Conservation (phyloP, 2,329 filamentous ascomycete species). For the Aspergillus floridensis region DNA sequence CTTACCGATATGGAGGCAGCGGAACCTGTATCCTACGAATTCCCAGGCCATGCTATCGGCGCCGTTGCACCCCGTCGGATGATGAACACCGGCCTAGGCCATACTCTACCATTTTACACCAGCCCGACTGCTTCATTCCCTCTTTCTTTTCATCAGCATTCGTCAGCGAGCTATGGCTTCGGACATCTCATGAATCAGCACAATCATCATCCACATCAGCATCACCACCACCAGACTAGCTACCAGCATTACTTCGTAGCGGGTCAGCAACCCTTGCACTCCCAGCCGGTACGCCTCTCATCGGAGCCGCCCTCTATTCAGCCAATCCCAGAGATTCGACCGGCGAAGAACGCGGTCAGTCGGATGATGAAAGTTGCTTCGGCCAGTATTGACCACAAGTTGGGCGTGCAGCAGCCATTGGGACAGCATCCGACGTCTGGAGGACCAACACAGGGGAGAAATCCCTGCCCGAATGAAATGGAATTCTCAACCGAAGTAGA, state of each 20-base stretch:
- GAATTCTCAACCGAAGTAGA: conserved; percentile 81
- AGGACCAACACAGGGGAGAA: conserved; percentile 35
- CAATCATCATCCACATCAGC: conserved; percentile 20
- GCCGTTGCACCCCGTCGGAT: conserved; percentile 37
- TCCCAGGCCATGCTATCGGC: conserved; percentile 38
- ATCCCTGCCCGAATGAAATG: conserved; percentile 50
- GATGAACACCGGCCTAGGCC: conserved; percentile 34
- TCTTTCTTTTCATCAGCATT: conserved; percentile 36
- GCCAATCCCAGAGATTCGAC: conserved; percentile 37
- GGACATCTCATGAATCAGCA: conserved; percentile 33
- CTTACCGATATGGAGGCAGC: conserved; percentile 37
- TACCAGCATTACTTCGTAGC: conserved; percentile 38
- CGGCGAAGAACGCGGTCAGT: conserved; percentile 38
- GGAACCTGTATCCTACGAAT: conserved; percentile 42
- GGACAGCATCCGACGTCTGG: conserved; percentile 9
- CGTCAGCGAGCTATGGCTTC: conserved; percentile 31
- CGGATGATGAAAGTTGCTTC: conserved; percentile 24
- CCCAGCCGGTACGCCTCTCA: conserved; percentile 29
- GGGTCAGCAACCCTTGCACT: conserved; percentile 26
- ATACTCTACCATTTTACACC: conserved; percentile 38
- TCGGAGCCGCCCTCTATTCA: conserved; percentile 33
- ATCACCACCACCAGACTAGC: conserved; percentile 22
- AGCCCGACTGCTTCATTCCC: conserved; percentile 37
- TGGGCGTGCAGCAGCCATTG: conserved; percentile 5
- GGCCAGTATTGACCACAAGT: conserved; percentile 12